Evolutionary conservation across 169 alveolate species (phyloP), one percentile per base, ranked within the genome.

Genomic region (Sarcocystis neurona): DNA sequence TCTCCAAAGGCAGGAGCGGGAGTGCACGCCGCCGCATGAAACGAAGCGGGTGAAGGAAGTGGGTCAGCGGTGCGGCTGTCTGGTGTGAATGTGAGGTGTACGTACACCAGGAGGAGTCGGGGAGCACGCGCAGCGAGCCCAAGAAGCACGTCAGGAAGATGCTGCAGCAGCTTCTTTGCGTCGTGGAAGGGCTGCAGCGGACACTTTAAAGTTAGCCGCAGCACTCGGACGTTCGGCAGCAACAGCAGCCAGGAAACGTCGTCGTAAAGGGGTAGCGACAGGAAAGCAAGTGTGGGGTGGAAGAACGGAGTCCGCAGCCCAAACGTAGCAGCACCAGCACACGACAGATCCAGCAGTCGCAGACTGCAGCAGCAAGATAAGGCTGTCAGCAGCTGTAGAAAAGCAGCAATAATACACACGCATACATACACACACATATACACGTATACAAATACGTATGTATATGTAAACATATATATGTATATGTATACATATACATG

Each of bases 281-380:
- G 39, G 72, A 58, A 58, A 34, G 72, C 72, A 8, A 58, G 39
- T 34, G 72, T 23, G 39, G 72, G 34, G 72, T 58, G 72, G 27
- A 58, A 58, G 27, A 58, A 58, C 34, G 39, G 72, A 6, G 72
- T 58, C 34, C 34, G 39, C 34, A 18, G 5, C 5, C 72, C 72
- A 23, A 58, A 58, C 10, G 72, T 58, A 27, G 72, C 5, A 3
- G 72, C 15, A n/a, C n/a, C n/a, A 8, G 72, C 10, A 3, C 39
- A 58, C 15, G 72, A 58, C 72, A 58, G n/a, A 23, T 58, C 72
- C 5, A 58, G 72, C 72, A 58, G 72, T 34, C 72, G 72, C 72
- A 58, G 27, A 23, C 72, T 58, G 72, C 72, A 58, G 27, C 15
- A 58, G 39, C 39, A 27, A 3, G 72, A 58, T 34, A 58, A 34